These are phyloP conservation scores for Cladosporium velox DNA, from an alignment of 2,329 filamentous ascomycete species.

Conservation along the genomic window DNA sequence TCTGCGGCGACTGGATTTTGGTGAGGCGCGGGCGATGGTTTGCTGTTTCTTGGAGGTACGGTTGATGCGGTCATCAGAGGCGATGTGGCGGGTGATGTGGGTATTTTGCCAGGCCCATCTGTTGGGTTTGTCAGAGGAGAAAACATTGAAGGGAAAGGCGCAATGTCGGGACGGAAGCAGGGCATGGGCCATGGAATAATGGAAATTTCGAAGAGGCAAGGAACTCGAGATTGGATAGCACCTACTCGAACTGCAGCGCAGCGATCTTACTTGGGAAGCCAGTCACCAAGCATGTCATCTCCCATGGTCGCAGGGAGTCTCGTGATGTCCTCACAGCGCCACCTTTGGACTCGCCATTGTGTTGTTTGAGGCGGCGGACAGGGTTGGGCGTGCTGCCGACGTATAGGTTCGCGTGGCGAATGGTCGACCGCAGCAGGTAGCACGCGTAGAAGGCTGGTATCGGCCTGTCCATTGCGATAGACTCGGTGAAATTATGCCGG, in stretches of 20 bases:
- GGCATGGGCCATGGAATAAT: background rate
- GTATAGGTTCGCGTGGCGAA: constrained; percentile 72
- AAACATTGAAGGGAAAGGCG: background rate
- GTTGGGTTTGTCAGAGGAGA: constrained; percentile 7
- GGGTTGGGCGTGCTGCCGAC: constrained; percentile 92
- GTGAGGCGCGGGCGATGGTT: constrained; percentile 41
- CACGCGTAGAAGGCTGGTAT: constrained; percentile 92
- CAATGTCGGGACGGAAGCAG: background rate
- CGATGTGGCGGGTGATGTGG: constrained; percentile 76
- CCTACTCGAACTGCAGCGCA: constrained; percentile 90
- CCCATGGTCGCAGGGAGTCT: constrained; percentile 75
- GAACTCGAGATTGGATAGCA: constrained; percentile 24
- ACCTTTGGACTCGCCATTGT: constrained; percentile 82
- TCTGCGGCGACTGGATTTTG: constrained; percentile 43
- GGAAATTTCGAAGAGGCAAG: background rate
- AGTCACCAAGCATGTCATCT: constrained; percentile 82
- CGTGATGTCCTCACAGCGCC: constrained; percentile 77
- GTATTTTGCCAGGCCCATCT: constrained; percentile 94
- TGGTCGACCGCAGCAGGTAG: constrained; percentile 84
- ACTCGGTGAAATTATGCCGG: background rate
- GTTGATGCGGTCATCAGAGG: constrained; percentile 61
- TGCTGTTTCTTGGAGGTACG: constrained; percentile 39
- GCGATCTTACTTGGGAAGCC: constrained; percentile 86
- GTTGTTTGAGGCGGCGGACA: constrained; percentile 78
- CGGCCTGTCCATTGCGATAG: constrained; percentile 38